These are phyloP conservation scores for Marasmius fiardii DNA, from an alignment of 1,284 basidiomycete genomes.

Conservation along the genomic window DNA sequence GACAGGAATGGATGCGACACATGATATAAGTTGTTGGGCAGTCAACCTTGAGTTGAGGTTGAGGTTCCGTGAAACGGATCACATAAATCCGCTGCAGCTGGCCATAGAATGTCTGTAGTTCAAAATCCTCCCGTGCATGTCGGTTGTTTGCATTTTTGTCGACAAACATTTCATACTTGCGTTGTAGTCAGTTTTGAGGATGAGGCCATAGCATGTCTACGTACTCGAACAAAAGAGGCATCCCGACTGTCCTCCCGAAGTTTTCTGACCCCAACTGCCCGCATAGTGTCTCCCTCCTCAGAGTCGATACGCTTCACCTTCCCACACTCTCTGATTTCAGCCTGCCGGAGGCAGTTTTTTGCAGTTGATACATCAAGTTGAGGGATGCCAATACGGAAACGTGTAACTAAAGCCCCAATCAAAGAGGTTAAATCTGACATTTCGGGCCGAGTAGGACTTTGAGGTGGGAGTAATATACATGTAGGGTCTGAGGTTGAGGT, in stretches of 20 bases:
- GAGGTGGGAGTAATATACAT: no score
- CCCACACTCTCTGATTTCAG: constrained; percentile 22
- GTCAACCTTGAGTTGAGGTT: no score
- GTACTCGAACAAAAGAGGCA: constrained; percentile 28
- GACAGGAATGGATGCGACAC: constrained; percentile 2
- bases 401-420: no score
- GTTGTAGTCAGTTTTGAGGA: background rate
- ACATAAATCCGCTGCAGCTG: constrained; percentile 19
- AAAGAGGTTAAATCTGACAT: no score
- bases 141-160: constrained; percentile 19
- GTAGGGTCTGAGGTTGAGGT: no score
- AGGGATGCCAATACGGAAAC: no score
- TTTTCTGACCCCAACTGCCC: constrained; percentile 15
- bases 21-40: background rate
- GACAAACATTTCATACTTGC: constrained; percentile 24
- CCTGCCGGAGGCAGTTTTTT: no score
- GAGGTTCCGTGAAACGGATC: no score
- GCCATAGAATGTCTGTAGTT: constrained; percentile 18
- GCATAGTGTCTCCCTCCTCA: constrained; percentile 30
- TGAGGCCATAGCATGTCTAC: constrained; percentile 7
- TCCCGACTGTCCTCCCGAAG: constrained; percentile 22
- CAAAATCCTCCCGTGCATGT: constrained; percentile 6
- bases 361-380: no score
- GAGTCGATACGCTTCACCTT: constrained; percentile 22
- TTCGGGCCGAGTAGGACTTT: no score